These are phyloP conservation scores for Sporothrix brasiliensis DNA, from an alignment of 2,329 filamentous ascomycete species.

Conservation along the genomic window DNA sequence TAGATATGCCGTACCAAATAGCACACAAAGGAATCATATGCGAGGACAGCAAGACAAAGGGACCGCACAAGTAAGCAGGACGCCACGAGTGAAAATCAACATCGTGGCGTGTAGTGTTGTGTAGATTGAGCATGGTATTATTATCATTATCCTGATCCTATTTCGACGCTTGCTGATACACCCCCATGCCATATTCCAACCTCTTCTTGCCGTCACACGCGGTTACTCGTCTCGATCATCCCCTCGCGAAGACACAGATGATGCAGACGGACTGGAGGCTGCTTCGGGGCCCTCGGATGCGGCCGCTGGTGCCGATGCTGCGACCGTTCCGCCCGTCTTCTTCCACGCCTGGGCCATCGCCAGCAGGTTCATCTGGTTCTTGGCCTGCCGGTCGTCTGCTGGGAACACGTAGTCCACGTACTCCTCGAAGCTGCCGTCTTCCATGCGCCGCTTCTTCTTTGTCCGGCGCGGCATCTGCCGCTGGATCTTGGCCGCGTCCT, in stretches of 20 bases:
- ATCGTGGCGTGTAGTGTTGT: neutral
- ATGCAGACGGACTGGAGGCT: neutral
- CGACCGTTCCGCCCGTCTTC: slow-evolving; percentile 49
- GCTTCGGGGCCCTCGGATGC: neutral
- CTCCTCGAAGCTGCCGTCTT: slow-evolving; percentile 93
- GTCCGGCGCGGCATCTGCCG: slow-evolving; percentile 91
- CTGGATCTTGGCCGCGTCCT: slow-evolving; percentile 80
- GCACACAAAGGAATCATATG: neutral
- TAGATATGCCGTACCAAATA: too few species aligned
- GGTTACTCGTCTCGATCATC: neutral
- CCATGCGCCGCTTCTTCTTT: slow-evolving; percentile 88
- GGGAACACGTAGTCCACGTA: slow-evolving; percentile 98
- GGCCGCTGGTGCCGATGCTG: neutral
- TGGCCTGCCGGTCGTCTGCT: slow-evolving; percentile 84
- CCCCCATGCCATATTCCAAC: neutral
- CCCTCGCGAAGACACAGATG: neutral
- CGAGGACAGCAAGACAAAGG: neutral
- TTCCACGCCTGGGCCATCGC: slow-evolving; percentile 90
- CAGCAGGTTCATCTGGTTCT: slow-evolving; percentile 80
- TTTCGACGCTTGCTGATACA: neutral
- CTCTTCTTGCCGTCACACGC: neutral
- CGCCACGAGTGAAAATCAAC: neutral
- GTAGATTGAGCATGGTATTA: slow-evolving; percentile 14
- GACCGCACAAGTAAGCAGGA: neutral
- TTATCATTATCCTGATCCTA: neutral